Percentiles rank a stretch among this genome's conserved stretches.
Conservation (phyloP, 2,329 filamentous ascomycete genomes). For the Pseudogymnoascus sp. region DNA sequence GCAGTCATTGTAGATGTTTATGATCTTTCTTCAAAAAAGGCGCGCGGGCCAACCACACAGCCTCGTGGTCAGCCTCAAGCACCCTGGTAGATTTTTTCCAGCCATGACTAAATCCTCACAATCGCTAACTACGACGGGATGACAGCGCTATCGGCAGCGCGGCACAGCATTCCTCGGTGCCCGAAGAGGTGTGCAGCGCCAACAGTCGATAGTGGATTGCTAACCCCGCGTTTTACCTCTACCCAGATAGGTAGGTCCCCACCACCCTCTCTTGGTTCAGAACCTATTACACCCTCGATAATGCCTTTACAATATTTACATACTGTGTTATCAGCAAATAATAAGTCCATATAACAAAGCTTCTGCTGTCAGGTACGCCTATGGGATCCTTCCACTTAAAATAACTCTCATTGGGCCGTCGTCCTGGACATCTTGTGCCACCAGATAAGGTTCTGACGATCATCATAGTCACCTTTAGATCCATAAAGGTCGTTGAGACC, state of each 20-base stretch:
- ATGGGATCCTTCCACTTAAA: background rate
- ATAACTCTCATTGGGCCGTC: background rate
- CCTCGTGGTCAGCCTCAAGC: background rate
- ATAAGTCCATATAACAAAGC: background rate
- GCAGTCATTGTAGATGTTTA: background rate
- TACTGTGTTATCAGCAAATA: background rate
- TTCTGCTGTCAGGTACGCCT: background rate
- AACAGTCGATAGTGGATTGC: background rate
- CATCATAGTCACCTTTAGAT: background rate
- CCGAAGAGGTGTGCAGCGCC: background rate
- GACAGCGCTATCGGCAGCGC: background rate
- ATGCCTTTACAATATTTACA: background rate
- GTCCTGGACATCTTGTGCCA: background rate
- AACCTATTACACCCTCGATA: background rate
- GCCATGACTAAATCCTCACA: background rate
- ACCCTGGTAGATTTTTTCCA: conserved; percentile 2
- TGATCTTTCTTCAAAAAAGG: background rate
- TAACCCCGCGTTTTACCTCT: background rate
- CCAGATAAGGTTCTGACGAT: background rate
- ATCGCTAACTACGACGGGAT: background rate
- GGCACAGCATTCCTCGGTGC: background rate
- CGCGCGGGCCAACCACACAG: background rate
- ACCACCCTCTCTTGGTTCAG: background rate
- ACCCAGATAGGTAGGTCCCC: background rate
- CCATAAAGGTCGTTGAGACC: background rate